A percentile compares a stretch with the other conserved stretches of the same genome.
phyloP scores from a whole-genome alignment of 2,329 filamentous ascomycete genomes.

The Pestalotiopsis sp. region DNA sequence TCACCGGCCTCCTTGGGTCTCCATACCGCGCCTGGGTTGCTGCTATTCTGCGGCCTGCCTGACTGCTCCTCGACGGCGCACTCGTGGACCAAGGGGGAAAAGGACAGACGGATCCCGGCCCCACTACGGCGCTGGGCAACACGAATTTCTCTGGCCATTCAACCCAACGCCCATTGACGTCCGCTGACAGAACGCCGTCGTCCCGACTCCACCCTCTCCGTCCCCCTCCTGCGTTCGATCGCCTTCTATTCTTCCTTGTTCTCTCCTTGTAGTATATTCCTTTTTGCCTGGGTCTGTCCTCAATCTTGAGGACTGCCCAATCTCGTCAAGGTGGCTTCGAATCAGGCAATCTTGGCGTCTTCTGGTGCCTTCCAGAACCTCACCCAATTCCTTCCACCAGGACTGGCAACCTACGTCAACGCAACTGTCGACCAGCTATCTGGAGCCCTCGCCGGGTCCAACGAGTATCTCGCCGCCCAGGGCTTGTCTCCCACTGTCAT shows the following conservation, averaged over 20 bases:
- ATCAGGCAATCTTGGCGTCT: conserved; percentile 60
- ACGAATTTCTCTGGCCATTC: conserved; percentile 3
- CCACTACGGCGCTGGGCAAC: conserved; percentile 2
- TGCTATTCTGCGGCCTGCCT: too few species aligned
- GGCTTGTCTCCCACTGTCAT: conserved; percentile 52
- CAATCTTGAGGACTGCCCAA: conserved; percentile 37
- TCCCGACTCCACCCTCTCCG: conserved; percentile 10
- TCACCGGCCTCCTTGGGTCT: neutral
- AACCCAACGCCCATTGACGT: neutral
- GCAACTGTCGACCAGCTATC: conserved; percentile 52
- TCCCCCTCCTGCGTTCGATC: conserved; percentile 8
- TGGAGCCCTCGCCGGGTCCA: conserved; percentile 48
- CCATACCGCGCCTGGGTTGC: too few species aligned
- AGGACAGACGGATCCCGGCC: conserved; percentile 8
- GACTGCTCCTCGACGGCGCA: neutral
- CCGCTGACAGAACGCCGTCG: conserved; percentile 8
- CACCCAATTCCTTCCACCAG: conserved; percentile 49
- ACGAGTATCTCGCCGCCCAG: conserved; percentile 54
- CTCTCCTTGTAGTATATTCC: conserved; percentile 3
- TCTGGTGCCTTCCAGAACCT: conserved; percentile 65
- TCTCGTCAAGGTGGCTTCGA: conserved; percentile 64
- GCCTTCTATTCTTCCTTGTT: neutral
- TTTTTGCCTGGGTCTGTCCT: conserved; percentile 37
- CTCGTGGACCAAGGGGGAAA: neutral
- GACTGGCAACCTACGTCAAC: conserved; percentile 57